Base-by-base conservation (phyloP, 2,329 filamentous ascomycete species). In the Alternaria sp. region DNA sequence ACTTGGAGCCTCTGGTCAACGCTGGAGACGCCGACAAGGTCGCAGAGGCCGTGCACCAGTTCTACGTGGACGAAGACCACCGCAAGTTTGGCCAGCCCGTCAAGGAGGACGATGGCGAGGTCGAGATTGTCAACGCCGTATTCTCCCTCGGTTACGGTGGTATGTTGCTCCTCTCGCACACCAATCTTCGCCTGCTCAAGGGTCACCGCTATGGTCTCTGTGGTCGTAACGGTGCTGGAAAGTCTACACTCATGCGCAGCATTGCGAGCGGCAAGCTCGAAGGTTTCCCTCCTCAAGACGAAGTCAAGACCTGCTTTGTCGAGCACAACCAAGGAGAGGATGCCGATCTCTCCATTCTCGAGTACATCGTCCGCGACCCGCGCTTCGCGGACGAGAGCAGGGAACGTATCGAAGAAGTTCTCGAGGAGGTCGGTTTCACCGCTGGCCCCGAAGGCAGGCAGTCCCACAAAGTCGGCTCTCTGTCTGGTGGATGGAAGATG, bases 401-500 rank as follows among this genome's bases (percentile, higher is more conserved):
- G 43, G 91, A 95, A 69, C 90, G 92, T 66, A 97, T 99, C 70
- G 90, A 90, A 2, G 85, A 88, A 61, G 94, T 98, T 63, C 82
- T 99, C 64, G 86, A 89, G 51, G 94, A 98, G 79, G 95, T 99
- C 73, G 96, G 96, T 44, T 99, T 99, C 82, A 96, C 92, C 22
- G 82, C 92, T 63, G 94, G 94, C 3, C 93, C 93, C 0, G 92
- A 95, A 68, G 95, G 94, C 61, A 89, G 93, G 62, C 95, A 98
- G 80, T 86, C 90, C 6, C 89, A 97, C 78, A 92, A 91, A 72
- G 95, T 99, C 60, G 95, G 95, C 70, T 97, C 94, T 20, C 83
- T 99, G 36, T 98, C 95, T 44, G 95, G 95, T 82, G 95, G 95
- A 78, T 99, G 95, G 95, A 98, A 98, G 87, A 99, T 99, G 95